A percentile compares a stretch with the other conserved stretches of the same genome.
phyloP scores from a whole-genome alignment of 495 filamentous ascomycete genomes.

The Hapsidospora chrysogenum region DNA sequence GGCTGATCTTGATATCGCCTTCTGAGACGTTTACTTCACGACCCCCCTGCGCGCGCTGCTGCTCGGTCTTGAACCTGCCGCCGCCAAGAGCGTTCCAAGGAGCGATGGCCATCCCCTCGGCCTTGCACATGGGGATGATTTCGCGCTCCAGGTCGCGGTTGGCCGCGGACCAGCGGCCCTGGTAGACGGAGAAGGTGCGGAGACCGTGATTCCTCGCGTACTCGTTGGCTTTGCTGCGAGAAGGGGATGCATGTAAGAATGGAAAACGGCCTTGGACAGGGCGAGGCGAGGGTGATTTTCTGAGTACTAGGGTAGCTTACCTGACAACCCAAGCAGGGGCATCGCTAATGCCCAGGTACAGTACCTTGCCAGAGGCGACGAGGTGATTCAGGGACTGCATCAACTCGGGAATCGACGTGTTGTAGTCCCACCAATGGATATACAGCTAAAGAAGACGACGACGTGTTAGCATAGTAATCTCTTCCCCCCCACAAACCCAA shows the following conservation, averaged over 20 bases:
- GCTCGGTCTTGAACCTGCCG: slow-evolving; percentile 45
- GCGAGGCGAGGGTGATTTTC: too few relatives aligned
- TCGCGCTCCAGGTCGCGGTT: slow-evolving; percentile 53
- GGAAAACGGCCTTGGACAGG: slow-evolving; percentile 3
- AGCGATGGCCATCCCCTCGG: slow-evolving; percentile 52
- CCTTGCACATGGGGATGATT: slow-evolving; percentile 46
- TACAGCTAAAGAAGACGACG: slow-evolving; percentile 31
- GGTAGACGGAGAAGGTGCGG: slow-evolving; percentile 48
- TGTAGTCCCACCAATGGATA: slow-evolving; percentile 50
- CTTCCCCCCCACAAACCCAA: too few relatives aligned
- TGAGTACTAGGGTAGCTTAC: not conserved
- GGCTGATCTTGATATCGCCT: slow-evolving; percentile 32
- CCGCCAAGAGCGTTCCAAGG: slow-evolving; percentile 48
- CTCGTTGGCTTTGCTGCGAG: slow-evolving; percentile 38
- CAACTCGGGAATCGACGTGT: slow-evolving; percentile 44
- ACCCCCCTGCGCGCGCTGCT: slow-evolving; percentile 13
- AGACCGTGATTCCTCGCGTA: slow-evolving; percentile 50
- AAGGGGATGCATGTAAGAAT: not conserved
- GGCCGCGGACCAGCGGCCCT: slow-evolving; percentile 45
- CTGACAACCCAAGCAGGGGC: slow-evolving; percentile 53
- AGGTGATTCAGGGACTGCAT: slow-evolving; percentile 52
- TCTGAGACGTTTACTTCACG: slow-evolving; percentile 10
- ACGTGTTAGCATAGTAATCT: not conserved
- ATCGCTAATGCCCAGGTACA: slow-evolving; percentile 55
- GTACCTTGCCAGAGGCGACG: slow-evolving; percentile 43